A percentile compares a stretch with the other conserved stretches of the same genome.
These are phyloP conservation scores for Neurospora sp. DNA, from an alignment of 2,329 filamentous ascomycete genomes.

Conservation along the genomic window DNA sequence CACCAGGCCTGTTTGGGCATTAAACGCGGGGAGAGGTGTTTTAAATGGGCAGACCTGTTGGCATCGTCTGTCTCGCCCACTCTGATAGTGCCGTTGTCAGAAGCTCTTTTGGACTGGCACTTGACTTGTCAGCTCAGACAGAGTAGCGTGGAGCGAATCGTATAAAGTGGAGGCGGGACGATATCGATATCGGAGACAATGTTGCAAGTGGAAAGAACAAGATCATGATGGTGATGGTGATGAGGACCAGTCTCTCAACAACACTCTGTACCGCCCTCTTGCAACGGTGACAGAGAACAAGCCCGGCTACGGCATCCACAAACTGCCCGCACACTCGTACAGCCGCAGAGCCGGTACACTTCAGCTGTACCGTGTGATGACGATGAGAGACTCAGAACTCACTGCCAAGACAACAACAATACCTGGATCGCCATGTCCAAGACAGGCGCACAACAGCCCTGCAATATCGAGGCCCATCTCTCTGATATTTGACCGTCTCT, in stretches of 20 bases:
- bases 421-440: background rate
- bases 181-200: background rate
- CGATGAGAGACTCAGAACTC: background rate
- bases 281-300: background rate
- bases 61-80: background rate
- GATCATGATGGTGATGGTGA: background rate
- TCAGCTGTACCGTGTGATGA: background rate
- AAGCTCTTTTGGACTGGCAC: background rate
- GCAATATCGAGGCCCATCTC: background rate
- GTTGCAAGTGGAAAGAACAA: background rate
- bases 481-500: background rate
- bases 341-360: background rate
- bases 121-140: background rate
- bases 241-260: slow-evolving; percentile 24
- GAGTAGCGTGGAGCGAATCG: background rate
- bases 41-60: background rate
- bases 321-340: background rate
- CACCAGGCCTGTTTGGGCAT: slow-evolving; percentile 16
- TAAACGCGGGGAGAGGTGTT: slow-evolving; percentile 16
- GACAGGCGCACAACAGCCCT: background rate
- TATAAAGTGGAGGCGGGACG: background rate
- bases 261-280: background rate
- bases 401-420: background rate
- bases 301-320: background rate
- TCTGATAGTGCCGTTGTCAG: slow-evolving; percentile 2